Evolutionary conservation across 306 rosid species (phyloP).

Genomic region (Lupinus albus): DNA sequence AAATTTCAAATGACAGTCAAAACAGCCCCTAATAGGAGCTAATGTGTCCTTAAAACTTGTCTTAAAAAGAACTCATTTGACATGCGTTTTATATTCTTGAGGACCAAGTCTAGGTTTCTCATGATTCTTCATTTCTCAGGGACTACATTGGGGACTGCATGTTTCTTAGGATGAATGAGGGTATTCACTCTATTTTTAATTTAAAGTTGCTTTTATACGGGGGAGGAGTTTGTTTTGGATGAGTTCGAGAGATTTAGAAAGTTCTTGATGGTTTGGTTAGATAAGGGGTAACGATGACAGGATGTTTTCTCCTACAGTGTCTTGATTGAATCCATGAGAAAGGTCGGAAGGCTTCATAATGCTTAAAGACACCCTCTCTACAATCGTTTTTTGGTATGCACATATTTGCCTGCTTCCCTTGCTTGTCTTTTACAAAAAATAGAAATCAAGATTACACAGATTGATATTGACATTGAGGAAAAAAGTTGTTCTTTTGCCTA

Average conservation of each 20-base stretch:
- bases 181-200: too few species aligned
- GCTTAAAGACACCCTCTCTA: slow-evolving; percentile 87
- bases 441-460: slow-evolving; percentile 41
- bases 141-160: too few species aligned
- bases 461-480: slow-evolving; percentile 40
- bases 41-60: too few species aligned
- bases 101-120: not conserved
- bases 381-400: slow-evolving; percentile 94
- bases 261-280: slow-evolving; percentile 61
- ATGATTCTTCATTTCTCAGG: not conserved
- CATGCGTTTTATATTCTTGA: too few species aligned
- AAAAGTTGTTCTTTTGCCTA: slow-evolving; percentile 46
- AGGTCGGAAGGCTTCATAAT: slow-evolving; percentile 97
- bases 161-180: not conserved
- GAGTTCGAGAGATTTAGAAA: slow-evolving; percentile 59
- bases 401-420: slow-evolving; percentile 71
- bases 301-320: slow-evolving; percentile 99
- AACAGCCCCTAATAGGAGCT: too few species aligned
- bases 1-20: too few species aligned
- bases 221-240: slow-evolving; percentile 53
- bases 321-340: slow-evolving; percentile 95
- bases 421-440: slow-evolving; percentile 62
- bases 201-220: slow-evolving; percentile 27
- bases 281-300: slow-evolving; percentile 94
- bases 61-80: too few species aligned